Evolutionary conservation across 129 eudicot species (phyloP), one percentile per base, ranked within the genome.

Genomic region (Saussurea involucrata): DNA sequence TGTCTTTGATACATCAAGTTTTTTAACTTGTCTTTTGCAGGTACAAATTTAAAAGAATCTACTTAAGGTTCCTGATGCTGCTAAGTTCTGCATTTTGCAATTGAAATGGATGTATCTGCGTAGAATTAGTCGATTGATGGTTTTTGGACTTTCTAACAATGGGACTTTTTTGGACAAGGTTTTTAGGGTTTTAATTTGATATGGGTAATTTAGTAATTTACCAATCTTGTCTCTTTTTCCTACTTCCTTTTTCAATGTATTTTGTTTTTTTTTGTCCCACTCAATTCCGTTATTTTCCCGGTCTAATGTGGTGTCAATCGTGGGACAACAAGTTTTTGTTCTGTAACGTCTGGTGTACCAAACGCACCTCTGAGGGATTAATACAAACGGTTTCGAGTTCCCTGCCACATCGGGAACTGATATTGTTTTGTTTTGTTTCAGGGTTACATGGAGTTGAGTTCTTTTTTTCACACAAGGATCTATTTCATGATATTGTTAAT

Each of bases 21-120:
- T 11, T 32, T 53, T 53, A 49, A 76, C 80, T 42, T 28, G 29
- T 42, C 64, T 65, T 76, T 71, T 25, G 32, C 72, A 64, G 72
- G 72, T 67, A 66, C 66, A 53, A 69, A 22, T 66, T 21, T 11
- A 33, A 66, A 66, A 76, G 49, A 66, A 44, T 44, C 49, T 57
- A 28, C 32, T 21, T 49, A 68, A n/a, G 37, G 68, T 49, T 53
- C 17, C 25, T 31, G 25, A 53, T 77, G 74, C 22, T 67, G 65
- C 67, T 76, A 76, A 46, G 74, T 24, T 40, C 64, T 64, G 2
- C 29, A 67, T 64, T 64, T 75, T 75, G 9, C 64, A 44, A 11
- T 64, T 64, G 25, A 60, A 7, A 74, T 13, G 24, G 37, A 74
- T 3, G 71, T 18, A 20, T 13, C 64, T 0, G 3, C 24, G 4